These are phyloP conservation scores for Lizonia empirigonia DNA, from an alignment of 2,329 filamentous ascomycete genomes.

Conservation along the genomic window DNA sequence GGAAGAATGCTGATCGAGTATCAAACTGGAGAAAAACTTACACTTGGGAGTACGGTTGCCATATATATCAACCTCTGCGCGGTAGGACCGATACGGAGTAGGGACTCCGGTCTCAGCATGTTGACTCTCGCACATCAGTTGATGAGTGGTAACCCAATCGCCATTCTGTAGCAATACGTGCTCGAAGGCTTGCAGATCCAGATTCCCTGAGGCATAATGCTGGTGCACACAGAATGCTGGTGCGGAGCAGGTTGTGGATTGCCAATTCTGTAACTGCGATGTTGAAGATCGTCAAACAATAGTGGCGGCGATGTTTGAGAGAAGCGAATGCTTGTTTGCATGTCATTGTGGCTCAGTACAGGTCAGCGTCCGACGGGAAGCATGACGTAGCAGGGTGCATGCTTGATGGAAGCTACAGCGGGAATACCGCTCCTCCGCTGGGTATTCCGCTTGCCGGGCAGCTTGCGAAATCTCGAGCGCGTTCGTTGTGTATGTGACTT, in stretches of 20 bases:
- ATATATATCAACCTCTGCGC: conserved; percentile 18
- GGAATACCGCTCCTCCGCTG: neutral
- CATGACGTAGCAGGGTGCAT: conserved; percentile 1
- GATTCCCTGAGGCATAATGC: conserved; percentile 22
- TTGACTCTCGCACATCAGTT: conserved; percentile 14
- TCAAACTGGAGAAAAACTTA: conserved; percentile 13
- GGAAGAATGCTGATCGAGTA: conserved; percentile 9
- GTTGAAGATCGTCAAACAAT: conserved; percentile 31
- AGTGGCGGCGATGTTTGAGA: conserved; percentile 13
- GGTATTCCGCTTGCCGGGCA: too few species aligned
- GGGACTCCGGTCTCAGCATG: conserved; percentile 11
- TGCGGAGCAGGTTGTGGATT: conserved; percentile 27
- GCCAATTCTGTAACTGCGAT: conserved; percentile 28
- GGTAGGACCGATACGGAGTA: conserved; percentile 14
- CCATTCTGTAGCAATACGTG: conserved; percentile 22
- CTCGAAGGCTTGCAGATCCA: conserved; percentile 19
- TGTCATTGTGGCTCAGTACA: conserved; percentile 10
- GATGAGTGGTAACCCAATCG: conserved; percentile 16
- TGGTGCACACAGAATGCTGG: conserved; percentile 27
- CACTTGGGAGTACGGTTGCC: neutral
- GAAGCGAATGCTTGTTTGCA: conserved; percentile 14
- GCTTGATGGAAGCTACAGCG: neutral
- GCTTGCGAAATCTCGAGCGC: too few species aligned
- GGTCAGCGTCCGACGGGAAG: neutral
- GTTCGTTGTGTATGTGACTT: too few species aligned